Evolutionary conservation across 139 green algal species (phyloP).

Genomic region (Dunaliella primolecta): DNA sequence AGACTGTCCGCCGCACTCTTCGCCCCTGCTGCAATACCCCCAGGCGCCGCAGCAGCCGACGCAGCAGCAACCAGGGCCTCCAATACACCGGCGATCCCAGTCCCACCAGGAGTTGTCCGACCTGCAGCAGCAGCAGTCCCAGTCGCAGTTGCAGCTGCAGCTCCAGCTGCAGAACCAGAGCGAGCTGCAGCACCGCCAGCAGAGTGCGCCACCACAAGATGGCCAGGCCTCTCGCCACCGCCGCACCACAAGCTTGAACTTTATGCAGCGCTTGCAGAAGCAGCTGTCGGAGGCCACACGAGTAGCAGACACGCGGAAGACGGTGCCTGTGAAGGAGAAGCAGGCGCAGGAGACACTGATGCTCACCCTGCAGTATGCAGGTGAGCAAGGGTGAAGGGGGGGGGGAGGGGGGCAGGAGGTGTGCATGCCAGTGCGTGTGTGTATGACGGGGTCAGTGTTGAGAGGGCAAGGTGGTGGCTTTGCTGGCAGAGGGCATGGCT

Average conservation of each 20-base stretch:
- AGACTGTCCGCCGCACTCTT: too few species aligned
- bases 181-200: background rate
- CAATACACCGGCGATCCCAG: background rate
- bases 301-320: background rate
- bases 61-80: background rate
- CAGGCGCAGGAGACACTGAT: background rate
- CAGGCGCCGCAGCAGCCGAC: background rate
- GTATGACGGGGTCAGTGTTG: too few species aligned
- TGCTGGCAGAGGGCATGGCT: too few species aligned
- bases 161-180: background rate
- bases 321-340: background rate
- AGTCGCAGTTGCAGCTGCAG: background rate
- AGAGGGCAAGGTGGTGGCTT: too few species aligned
- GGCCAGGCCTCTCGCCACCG: background rate
- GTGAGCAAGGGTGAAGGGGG: too few species aligned
- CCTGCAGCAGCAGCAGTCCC: background rate
- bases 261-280: background rate
- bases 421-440: background rate
- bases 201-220: background rate
- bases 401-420: too few species aligned
- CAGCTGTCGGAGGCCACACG: background rate
- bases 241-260: background rate
- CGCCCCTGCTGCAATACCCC: too few species aligned
- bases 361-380: background rate
- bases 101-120: background rate